These are phyloP conservation scores for Linum tenue DNA, from an alignment of 345 rosid genomes.

Conservation along the genomic window DNA sequence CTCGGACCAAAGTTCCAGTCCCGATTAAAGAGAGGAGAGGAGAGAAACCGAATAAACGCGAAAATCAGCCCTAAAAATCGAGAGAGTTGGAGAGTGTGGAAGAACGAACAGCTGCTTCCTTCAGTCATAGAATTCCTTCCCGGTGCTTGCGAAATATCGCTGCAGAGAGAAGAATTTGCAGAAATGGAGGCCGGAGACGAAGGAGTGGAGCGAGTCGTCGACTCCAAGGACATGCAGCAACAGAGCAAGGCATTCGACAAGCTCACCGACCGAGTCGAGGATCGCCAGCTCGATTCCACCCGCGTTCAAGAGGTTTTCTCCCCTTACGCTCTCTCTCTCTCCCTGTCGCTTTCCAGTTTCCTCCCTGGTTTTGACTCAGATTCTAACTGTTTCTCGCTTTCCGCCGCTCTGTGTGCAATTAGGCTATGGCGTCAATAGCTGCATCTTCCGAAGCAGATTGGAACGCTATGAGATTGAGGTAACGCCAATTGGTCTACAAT, in stretches of 20 bases:
- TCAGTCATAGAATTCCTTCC: not conserved
- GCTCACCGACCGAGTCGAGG: constrained; percentile 97
- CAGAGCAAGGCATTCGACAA: constrained; percentile 96
- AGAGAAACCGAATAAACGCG: too few species aligned
- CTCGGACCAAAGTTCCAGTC: too few species aligned
- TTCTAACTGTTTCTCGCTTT: not conserved
- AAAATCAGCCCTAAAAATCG: too few species aligned
- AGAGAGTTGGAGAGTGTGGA: too few species aligned
- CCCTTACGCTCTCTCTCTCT: not conserved
- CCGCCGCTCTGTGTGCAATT: not conserved
- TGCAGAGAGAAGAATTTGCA: not conserved
- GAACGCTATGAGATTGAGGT: constrained; percentile 88
- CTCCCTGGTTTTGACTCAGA: not conserved
- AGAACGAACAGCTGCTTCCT: too few species aligned
- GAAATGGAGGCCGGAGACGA: constrained; percentile 70
- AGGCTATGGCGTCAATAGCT: constrained; percentile 98
- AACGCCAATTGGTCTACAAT: not conserved
- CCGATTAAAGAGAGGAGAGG: too few species aligned
- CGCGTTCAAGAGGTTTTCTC: constrained; percentile 72
- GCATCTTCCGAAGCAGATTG: constrained; percentile 75
- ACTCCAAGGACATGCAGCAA: constrained; percentile 91
- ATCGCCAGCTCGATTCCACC: constrained; percentile 93
- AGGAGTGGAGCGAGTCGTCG: constrained; percentile 48
- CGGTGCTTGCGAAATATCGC: not conserved
- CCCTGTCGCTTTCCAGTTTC: not conserved